Base-by-base conservation (phyloP, 2,329 filamentous ascomycete genomes). In the Epichloe gansuensis region DNA sequence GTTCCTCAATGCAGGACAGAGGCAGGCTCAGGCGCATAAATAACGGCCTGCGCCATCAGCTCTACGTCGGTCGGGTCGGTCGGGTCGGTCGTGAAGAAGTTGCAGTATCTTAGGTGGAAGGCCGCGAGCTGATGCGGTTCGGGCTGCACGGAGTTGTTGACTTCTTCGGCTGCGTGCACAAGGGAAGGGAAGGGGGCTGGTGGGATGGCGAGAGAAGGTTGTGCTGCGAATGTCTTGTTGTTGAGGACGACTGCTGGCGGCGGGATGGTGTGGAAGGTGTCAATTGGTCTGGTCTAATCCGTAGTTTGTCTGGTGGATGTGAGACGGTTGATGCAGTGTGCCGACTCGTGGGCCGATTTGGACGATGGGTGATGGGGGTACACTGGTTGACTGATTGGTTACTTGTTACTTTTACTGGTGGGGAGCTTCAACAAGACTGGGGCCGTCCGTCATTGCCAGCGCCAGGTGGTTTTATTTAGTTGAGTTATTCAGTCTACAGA, bases 11-110 rank as follows among this genome's bases (percentile, higher is more conserved):
- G 52, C 52, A 51, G 51, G 52, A 52, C 35, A 42, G 50, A 51
- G 25, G 47, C 52, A 37, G 52, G 57, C 55, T 54, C 50, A 44
- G 52, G 50, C 48, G 48, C 41, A 49, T 45, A 47, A 38, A 43
- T 9, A 42, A 46, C 39, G 39, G 34, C 46, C 50, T 48, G 49
- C 55, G 56, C 56, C 56, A 57, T 57, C 48, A 53, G 55, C 28
- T 31, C 28, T 31, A 31, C 28, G 28, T 31, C 28, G 28, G 8
- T 31, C 28, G 28, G 28, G 28, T 31, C 28, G 28, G 54, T 25
- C 52, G n/a, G 49, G 44, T 34, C 43, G 31, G 46, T 13, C 15
- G 46, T 15, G 15, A 21, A 35, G 28, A 45, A 3, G 34, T 38
- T 46, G 44, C 25, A 42, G n/a, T 28, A 17, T 17, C 2, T 17